Percentiles rank a stretch among this genome's conserved stretches.
phyloP scores from a whole-genome alignment of 169 alveolate species.

The Cyclospora cayetanensis region DNA sequence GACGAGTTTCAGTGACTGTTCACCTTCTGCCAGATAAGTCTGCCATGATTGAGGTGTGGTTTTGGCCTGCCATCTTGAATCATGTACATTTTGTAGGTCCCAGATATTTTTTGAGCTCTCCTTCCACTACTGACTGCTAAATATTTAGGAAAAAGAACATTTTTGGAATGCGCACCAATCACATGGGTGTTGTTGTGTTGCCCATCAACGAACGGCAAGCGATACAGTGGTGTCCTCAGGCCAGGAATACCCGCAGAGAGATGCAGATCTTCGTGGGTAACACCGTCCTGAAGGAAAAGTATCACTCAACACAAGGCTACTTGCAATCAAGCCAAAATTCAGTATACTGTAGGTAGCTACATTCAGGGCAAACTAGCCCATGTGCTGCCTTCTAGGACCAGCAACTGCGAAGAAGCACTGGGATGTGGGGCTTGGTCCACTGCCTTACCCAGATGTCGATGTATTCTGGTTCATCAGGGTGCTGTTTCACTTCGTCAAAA shows the following conservation, averaged over 20 bases:
- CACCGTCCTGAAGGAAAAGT: slow-evolving; percentile 66
- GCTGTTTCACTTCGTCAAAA: slow-evolving; percentile 51
- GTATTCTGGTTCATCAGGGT: slow-evolving; percentile 65
- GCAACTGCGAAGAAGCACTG: background rate
- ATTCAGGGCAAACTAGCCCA: background rate
- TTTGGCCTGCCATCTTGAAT: slow-evolving; percentile 66
- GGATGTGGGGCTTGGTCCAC: background rate
- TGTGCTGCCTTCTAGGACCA: background rate
- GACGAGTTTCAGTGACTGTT: background rate
- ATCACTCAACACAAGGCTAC: background rate
- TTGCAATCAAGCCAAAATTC: background rate
- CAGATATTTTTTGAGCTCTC: background rate
- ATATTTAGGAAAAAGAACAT: slow-evolving; percentile 4
- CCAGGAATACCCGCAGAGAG: slow-evolving; percentile 57
- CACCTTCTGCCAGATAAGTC: slow-evolving; percentile 60
- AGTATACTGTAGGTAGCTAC: background rate
- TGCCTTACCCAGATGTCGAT: slow-evolving; percentile 66
- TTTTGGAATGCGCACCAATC: slow-evolving; percentile 52
- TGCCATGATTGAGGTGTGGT: slow-evolving; percentile 65
- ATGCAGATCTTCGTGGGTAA: slow-evolving; percentile 43
- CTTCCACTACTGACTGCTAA: slow-evolving; percentile 48
- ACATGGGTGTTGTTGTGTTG: slow-evolving; percentile 69
- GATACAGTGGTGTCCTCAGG: slow-evolving; percentile 61
- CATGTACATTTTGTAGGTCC: slow-evolving; percentile 52
- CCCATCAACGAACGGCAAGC: slow-evolving; percentile 68